These are phyloP conservation scores for Orbilia blumenaviensis DNA, from an alignment of 2,329 filamentous ascomycete genomes.

Conservation along the genomic window DNA sequence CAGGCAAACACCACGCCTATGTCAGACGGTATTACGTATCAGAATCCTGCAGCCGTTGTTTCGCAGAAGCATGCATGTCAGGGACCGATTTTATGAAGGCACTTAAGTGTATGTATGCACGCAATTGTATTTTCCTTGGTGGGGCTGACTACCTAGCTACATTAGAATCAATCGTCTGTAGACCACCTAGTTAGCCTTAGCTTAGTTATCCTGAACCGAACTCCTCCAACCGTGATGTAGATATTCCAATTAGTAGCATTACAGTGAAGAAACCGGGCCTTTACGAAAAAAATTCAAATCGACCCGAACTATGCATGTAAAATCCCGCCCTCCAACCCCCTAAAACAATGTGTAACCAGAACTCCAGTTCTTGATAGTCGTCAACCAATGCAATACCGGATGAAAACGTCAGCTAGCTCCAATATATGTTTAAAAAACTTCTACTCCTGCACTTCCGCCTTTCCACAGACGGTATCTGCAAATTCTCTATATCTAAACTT, in stretches of 20 bases:
- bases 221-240: neutral
- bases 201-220: neutral
- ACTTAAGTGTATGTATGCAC: neutral
- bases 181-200: no score
- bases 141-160: neutral
- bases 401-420: no score
- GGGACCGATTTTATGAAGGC: neutral
- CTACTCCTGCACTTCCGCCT: conserved; percentile 57
- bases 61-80: neutral
- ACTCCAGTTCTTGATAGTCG: conserved; percentile 24
- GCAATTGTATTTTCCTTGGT: neutral
- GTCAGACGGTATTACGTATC: conserved; percentile 7
- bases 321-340: neutral
- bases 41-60: neutral
- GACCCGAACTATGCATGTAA: neutral
- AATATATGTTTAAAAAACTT: no score
- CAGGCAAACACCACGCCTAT: conserved; percentile 8
- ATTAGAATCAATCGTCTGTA: neutral
- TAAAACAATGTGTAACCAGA: conserved; percentile 9
- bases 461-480: conserved; percentile 64
- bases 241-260: neutral
- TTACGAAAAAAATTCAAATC: neutral
- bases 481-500: conserved; percentile 96
- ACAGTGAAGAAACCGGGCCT: neutral
- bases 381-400: neutral